phyloP scores from a whole-genome alignment of 176 grass and related monocot species.

The Luzula sylvatica region DNA sequence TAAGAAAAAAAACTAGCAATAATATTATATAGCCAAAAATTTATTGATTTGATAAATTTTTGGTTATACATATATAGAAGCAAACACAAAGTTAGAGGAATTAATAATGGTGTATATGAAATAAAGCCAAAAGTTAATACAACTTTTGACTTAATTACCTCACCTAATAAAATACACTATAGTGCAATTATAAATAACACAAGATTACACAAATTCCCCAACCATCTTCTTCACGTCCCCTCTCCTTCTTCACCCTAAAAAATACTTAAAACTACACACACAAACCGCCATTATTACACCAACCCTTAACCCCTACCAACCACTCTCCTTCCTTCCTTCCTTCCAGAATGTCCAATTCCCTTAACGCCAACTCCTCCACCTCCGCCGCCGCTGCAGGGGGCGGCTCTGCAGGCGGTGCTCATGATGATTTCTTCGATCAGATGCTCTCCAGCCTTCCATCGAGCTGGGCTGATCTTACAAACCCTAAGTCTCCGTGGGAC shows the following conservation, averaged over 20 bases:
- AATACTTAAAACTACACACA: neutral
- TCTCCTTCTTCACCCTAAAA: neutral
- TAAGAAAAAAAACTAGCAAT: too few species aligned
- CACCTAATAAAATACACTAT: constrained; percentile 1
- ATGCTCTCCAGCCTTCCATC: constrained; percentile 65
- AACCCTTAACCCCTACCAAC: constrained; percentile 4
- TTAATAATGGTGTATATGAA: too few species aligned
- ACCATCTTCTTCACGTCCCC: neutral
- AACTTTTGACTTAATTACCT: constrained; percentile 7
- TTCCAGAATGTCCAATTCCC: constrained; percentile 12
- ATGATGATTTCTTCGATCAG: constrained; percentile 94
- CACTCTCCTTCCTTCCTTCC: neutral
- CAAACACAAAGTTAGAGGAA: too few species aligned
- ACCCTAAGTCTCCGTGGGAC: constrained; percentile 63
- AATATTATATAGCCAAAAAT: too few species aligned
- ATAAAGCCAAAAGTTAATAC: neutral
- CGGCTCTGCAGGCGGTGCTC: constrained; percentile 7
- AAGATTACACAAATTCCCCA: constrained; percentile 23
- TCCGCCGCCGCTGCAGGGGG: constrained; percentile 12
- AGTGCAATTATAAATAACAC: constrained; percentile 25
- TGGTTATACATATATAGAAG: too few species aligned
- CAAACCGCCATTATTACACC: neutral
- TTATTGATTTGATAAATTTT: too few species aligned
- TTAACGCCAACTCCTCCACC: constrained; percentile 5
- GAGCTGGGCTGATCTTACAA: constrained; percentile 56